Base-by-base conservation (phyloP, 192 early-diverging fungal genomes). In the Linnemannia exigua region DNA sequence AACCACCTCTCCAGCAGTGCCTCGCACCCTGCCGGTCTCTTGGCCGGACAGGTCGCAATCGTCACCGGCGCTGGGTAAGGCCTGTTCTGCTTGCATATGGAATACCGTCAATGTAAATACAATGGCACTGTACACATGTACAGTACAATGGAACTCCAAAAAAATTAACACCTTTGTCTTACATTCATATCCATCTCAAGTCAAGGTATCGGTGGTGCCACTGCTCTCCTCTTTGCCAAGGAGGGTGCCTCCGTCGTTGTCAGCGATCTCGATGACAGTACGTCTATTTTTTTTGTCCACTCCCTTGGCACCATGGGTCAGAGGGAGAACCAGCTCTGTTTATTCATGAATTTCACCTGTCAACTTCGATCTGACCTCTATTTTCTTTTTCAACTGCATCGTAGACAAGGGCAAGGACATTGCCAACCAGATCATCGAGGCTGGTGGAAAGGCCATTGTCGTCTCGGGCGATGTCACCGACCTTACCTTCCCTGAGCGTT, bases 231-330 rank as follows among this genome's bases (percentile, higher is more conserved):
- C 73, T 97, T 98, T 91, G 96, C 93, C 61, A 95, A 93, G 81
- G 90, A 92, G 61, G 97, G 97, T 76, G 97, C 97, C 66, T 87
- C 89, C 51, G 96, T 98, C 44, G 97, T 98, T 37, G 95, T 98
- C 80, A 98, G 97, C 77, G 97, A 98, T 69, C 92, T 98, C 79
- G 97, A 96, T 85, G 90, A 80, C 74, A 84, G 79, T 80, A 87
- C 77, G 76, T 58, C n/a, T 35, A 20, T 8, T 0, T 48, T 9
- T 25, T 20, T 44, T 20, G 14, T 67, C 28, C 28, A 4, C 12
- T 67, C 66, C 28, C 12, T 33, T 5, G 25, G 8, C 17, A 25
- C 7, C 1, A 12, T 41, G 37, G 22, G 20, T 70, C 68, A 41
- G 22, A 22, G 11, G 31, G 33, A 67, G 19, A 67, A 67, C 35